Conservation (phyloP, 2,329 filamentous ascomycete species). For the Xylaria sp. region DNA sequence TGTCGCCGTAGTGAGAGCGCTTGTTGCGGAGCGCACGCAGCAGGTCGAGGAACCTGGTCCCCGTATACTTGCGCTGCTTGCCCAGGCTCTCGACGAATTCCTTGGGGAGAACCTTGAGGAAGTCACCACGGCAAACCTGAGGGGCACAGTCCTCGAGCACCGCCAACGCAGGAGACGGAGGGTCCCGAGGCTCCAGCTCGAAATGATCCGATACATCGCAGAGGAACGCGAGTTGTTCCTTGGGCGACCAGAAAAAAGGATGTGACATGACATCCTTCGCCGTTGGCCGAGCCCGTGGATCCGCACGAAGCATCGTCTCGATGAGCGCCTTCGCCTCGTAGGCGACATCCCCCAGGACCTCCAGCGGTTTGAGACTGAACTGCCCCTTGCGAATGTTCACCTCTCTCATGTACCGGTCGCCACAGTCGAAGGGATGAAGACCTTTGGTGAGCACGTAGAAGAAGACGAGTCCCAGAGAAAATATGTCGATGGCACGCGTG, state of each 20-base stretch:
- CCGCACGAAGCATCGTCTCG: constrained; percentile 77
- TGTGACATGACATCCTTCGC: constrained; percentile 69
- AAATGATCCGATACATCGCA: constrained; percentile 97
- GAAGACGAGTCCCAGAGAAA: constrained; percentile 96
- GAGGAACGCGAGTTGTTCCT: constrained; percentile 91
- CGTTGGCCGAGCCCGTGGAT: constrained; percentile 66
- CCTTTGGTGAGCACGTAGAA: constrained; percentile 98
- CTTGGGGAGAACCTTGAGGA: constrained; percentile 78
- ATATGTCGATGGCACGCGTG: constrained; percentile 96
- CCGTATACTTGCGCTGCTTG: constrained; percentile 95
- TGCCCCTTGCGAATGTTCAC: constrained; percentile 95
- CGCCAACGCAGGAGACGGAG: constrained; percentile 74
- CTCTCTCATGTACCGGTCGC: constrained; percentile 94
- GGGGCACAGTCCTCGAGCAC: constrained; percentile 67
- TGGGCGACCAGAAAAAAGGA: constrained; percentile 94
- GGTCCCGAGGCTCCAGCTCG: constrained; percentile 89
- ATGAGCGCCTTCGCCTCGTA: constrained; percentile 91
- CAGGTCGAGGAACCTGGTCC: constrained; percentile 83
- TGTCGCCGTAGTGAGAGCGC: constrained; percentile 97
- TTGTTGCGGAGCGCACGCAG: constrained; percentile 93
- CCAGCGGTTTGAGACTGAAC: constrained; percentile 76
- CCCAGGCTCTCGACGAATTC: constrained; percentile 90
- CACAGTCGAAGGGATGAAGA: constrained; percentile 91
- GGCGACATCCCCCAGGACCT: constrained; percentile 82
- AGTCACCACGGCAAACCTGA: constrained; percentile 74